These are phyloP conservation scores for Pilatotrama ljubarskyi DNA, from an alignment of 768 basidiomycete genomes.

Conservation along the genomic window DNA sequence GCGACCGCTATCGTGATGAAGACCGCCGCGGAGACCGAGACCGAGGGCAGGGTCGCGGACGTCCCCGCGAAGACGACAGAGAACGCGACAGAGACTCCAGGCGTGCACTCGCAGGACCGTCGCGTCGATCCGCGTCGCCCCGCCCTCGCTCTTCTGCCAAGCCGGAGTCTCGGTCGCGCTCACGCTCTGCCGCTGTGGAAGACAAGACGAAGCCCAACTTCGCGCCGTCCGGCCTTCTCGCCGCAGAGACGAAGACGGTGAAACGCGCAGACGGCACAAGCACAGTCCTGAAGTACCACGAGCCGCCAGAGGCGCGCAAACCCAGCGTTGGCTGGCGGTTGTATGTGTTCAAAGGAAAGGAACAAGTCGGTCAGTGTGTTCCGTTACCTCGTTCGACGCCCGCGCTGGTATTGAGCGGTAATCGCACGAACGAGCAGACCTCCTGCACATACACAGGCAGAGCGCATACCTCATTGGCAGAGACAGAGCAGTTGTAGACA, in stretches of 20 bases:
- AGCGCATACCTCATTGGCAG: constrained; percentile 93
- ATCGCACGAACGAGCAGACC: constrained; percentile 47
- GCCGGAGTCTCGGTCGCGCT: constrained; percentile 31
- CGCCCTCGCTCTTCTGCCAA: constrained; percentile 33
- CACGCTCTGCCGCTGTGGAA: constrained; percentile 46
- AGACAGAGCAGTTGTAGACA: constrained; percentile 83
- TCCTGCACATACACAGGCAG: constrained; percentile 90
- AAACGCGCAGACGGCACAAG: constrained; percentile 70
- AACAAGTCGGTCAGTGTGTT: constrained; percentile 77
- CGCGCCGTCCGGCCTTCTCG: constrained; percentile 82
- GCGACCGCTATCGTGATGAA: constrained; percentile 48
- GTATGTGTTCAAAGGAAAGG: constrained; percentile 95
- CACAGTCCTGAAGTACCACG: constrained; percentile 94
- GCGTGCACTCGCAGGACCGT: constrained; percentile 33
- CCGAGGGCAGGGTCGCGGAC: constrained; percentile 16
- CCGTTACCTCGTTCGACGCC: not conserved
- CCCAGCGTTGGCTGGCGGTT: constrained; percentile 88
- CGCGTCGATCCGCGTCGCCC: constrained; percentile 67
- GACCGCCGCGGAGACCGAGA: constrained; percentile 44
- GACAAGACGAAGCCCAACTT: constrained; percentile 89
- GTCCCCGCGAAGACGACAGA: constrained; percentile 25
- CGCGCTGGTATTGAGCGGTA: not conserved
- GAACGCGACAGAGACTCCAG: constrained; percentile 22
- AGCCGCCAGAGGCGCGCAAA: constrained; percentile 96
- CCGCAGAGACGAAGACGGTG: constrained; percentile 94